These are phyloP conservation scores for Wickerhamomyces bisporus DNA, from an alignment of 805 yeast species.

Conservation along the genomic window DNA sequence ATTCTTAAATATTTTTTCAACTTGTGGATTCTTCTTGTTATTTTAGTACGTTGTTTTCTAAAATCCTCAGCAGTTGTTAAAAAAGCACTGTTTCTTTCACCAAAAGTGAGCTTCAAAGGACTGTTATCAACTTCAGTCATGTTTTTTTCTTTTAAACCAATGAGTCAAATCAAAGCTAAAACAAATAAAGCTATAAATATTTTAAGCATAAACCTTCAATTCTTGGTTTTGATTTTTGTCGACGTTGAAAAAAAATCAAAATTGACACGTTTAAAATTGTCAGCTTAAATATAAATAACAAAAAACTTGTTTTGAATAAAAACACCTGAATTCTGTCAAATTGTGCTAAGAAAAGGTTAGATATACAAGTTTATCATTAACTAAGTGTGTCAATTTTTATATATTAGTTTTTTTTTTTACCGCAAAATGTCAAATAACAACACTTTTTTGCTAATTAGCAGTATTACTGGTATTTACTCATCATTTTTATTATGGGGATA, in stretches of 20 bases:
- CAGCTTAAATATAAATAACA: constrained; percentile 5
- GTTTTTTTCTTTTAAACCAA: too few relatives aligned
- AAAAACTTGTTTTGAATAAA: too few relatives aligned
- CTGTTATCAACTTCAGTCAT: constrained; percentile 2
- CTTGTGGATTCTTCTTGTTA: constrained; percentile 55
- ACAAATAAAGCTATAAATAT: too few relatives aligned
- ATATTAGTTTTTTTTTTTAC: too few relatives aligned
- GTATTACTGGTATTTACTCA: constrained; percentile 64
- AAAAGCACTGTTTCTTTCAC: constrained; percentile 55
- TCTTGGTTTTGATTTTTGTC: constrained; percentile 1
- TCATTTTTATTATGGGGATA: constrained; percentile 91
- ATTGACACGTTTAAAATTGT: background rate
- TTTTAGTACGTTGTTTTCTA: constrained; percentile 57
- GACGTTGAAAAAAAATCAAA: background rate
- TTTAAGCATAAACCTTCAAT: too few relatives aligned
- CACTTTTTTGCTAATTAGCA: constrained; percentile 20
- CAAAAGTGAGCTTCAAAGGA: constrained; percentile 33
- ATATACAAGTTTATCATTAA: too few relatives aligned
- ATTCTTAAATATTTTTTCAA: constrained; percentile 61
- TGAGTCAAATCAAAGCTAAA: too few relatives aligned
- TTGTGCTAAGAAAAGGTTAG: too few relatives aligned
- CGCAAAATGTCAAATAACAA: background rate
- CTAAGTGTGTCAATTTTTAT: too few relatives aligned
- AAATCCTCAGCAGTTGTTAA: constrained; percentile 66
- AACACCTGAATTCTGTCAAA: too few relatives aligned